phyloP scores from a whole-genome alignment of 2,329 filamentous ascomycete genomes.

The Balansia obtecta region DNA sequence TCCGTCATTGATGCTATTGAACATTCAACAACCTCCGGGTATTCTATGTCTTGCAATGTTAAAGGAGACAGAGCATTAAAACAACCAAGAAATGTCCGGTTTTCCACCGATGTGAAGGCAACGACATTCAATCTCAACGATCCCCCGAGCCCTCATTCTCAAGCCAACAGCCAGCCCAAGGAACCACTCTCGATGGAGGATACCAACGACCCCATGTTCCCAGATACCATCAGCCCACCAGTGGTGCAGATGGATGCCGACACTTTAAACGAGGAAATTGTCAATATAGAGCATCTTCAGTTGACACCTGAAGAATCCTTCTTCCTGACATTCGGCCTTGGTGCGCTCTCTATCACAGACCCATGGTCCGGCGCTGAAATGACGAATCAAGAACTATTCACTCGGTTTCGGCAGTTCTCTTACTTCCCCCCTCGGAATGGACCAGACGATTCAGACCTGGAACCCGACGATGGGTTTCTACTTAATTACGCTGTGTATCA shows the following conservation, averaged over 20 bases:
- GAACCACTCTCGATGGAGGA: neutral
- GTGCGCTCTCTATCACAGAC: constrained; percentile 53
- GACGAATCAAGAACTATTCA: constrained; percentile 45
- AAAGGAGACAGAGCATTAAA: constrained; percentile 19
- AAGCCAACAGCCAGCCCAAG: constrained; percentile 11
- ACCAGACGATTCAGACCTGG: constrained; percentile 29
- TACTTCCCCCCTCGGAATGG: constrained; percentile 48
- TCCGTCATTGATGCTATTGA: neutral
- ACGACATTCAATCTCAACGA: constrained; percentile 44
- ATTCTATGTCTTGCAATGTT: constrained; percentile 9
- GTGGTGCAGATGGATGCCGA: neutral
- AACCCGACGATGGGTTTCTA: constrained; percentile 73
- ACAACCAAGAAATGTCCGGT: constrained; percentile 53
- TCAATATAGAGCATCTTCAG: constrained; percentile 73
- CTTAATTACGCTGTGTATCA: constrained; percentile 85
- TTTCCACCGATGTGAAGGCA: constrained; percentile 54
- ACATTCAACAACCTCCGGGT: neutral
- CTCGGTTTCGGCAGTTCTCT: constrained; percentile 55
- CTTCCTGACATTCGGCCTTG: constrained; percentile 74
- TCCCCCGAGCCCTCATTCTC: constrained; percentile 34
- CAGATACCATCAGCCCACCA: neutral
- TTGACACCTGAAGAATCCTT: constrained; percentile 83
- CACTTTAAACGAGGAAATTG: constrained; percentile 13
- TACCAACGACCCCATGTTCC: neutral
- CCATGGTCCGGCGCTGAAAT: constrained; percentile 31